Evolutionary conservation across 2,329 filamentous ascomycete genomes (phyloP).

Genomic region (Rutstroemia sydowiana): DNA sequence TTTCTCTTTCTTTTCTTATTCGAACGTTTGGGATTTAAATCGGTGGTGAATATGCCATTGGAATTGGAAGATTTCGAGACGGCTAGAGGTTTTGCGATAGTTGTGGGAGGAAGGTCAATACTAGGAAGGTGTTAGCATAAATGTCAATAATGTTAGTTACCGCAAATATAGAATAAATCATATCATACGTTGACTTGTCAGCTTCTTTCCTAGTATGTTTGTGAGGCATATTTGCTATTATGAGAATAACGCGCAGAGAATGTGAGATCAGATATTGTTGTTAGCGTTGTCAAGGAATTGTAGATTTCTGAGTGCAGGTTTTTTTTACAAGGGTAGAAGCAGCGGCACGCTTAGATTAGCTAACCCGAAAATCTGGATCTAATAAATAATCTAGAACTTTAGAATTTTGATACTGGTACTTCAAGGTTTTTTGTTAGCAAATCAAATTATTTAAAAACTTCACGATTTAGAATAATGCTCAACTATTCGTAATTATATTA

Average conservation of each 20-base stretch:
- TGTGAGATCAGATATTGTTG: neutral
- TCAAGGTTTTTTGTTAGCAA: too few relatives aligned
- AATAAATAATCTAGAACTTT: too few relatives aligned
- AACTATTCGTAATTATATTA: too few relatives aligned
- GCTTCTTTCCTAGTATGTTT: conserved; percentile 68
- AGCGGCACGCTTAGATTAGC: too few relatives aligned
- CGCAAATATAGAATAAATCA: neutral
- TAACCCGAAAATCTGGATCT: too few relatives aligned
- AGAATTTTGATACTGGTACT: too few relatives aligned
- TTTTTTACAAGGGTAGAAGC: neutral
- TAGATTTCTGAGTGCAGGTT: neutral
- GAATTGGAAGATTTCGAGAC: conserved; percentile 38
- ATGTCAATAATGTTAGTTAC: conserved; percentile 7
- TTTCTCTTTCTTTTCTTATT: conserved; percentile 44
- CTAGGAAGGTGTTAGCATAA: conserved; percentile 27
- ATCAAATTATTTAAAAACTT: too few relatives aligned
- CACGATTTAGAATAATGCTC: too few relatives aligned
- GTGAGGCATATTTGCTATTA: conserved; percentile 59
- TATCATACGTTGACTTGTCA: conserved; percentile 46
- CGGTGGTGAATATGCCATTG: conserved; percentile 32
- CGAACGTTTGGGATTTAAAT: conserved; percentile 24
- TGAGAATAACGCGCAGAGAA: neutral
- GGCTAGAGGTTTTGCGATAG: conserved; percentile 51
- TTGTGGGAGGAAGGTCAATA: conserved; percentile 47
- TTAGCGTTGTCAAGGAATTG: neutral